Percentiles rank a stretch among this genome's conserved stretches.
Conservation (phyloP, 257 asterid genomes). For the Scutellaria baicalensis region DNA sequence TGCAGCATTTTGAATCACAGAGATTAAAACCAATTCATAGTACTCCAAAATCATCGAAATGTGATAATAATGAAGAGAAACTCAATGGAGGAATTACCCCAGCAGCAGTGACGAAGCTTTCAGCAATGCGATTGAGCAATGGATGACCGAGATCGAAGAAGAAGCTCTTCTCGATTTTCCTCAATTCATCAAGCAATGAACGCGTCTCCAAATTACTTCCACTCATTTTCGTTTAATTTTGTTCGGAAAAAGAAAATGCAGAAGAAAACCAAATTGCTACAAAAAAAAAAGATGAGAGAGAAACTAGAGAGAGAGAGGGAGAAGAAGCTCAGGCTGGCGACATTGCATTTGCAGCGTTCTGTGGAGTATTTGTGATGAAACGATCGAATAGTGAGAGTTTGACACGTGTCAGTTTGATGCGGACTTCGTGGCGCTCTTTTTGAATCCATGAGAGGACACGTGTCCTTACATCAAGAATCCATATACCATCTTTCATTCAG, state of each 20-base stretch:
- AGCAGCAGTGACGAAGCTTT: slow-evolving; percentile 80
- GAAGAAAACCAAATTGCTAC: neutral
- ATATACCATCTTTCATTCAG: too few species aligned
- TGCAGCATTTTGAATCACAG: slow-evolving; percentile 5
- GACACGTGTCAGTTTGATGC: slow-evolving; percentile 36
- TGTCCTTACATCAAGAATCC: neutral
- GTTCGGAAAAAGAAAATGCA: neutral
- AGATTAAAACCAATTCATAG: neutral
- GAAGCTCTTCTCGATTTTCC: slow-evolving; percentile 45
- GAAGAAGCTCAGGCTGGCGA: neutral
- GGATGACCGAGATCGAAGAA: slow-evolving; percentile 85
- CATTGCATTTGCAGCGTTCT: neutral
- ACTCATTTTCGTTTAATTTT: slow-evolving; percentile 21
- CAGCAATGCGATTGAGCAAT: slow-evolving; percentile 72
- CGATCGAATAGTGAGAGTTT: neutral
- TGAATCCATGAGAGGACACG: neutral
- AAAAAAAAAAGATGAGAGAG: neutral
- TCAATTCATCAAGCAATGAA: slow-evolving; percentile 60
- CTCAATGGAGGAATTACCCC: slow-evolving; percentile 31
- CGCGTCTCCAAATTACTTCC: slow-evolving; percentile 55
- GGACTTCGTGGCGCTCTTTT: slow-evolving; percentile 22
- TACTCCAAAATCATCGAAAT: neutral
- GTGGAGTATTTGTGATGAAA: neutral
- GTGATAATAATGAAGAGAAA: neutral
- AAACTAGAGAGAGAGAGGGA: neutral